These are phyloP conservation scores for Fusarium sp. DNA, from an alignment of 2,329 filamentous ascomycete genomes.

Conservation along the genomic window DNA sequence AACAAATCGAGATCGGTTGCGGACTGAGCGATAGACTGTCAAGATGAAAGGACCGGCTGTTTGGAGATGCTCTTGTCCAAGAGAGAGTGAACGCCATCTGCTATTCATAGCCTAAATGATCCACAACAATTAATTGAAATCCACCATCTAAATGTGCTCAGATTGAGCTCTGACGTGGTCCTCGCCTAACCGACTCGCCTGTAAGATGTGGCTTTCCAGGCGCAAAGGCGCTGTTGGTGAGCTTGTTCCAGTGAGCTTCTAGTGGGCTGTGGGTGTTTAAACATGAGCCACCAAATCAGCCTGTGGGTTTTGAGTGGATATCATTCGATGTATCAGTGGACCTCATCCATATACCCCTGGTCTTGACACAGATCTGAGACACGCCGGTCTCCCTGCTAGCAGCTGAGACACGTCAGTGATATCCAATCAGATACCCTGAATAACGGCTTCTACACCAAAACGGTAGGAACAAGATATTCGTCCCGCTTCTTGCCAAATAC, in stretches of 20 bases:
- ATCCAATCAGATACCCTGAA: constrained; percentile 25
- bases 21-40: constrained; percentile 1
- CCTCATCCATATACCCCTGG: constrained; percentile 11
- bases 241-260: constrained; percentile 29
- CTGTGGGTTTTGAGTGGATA: constrained; percentile 21
- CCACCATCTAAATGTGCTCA: constrained; percentile 11
- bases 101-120: constrained; percentile 27
- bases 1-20: constrained; percentile 16
- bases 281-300: constrained; percentile 12
- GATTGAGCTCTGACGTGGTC: constrained; percentile 38
- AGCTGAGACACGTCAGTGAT: constrained; percentile 9
- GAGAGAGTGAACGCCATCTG: constrained; percentile 8
- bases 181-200: constrained; percentile 16
- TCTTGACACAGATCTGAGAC: constrained; percentile 59
- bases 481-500: constrained; percentile 35
- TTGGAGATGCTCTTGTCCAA: constrained; percentile 9
- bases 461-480: constrained; percentile 31
- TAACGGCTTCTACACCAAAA: constrained; percentile 37
- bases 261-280: constrained; percentile 12
- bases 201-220: constrained; percentile 7
- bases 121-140: constrained; percentile 18
- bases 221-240: constrained; percentile 1
- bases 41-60: constrained; percentile 9
- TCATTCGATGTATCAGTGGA: constrained; percentile 9
- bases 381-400: constrained; percentile 30